Evolutionary conservation across 2,329 filamentous ascomycete genomes (phyloP), one percentile per base, ranked within the genome.

Genomic region (Apiospora arundinis): DNA sequence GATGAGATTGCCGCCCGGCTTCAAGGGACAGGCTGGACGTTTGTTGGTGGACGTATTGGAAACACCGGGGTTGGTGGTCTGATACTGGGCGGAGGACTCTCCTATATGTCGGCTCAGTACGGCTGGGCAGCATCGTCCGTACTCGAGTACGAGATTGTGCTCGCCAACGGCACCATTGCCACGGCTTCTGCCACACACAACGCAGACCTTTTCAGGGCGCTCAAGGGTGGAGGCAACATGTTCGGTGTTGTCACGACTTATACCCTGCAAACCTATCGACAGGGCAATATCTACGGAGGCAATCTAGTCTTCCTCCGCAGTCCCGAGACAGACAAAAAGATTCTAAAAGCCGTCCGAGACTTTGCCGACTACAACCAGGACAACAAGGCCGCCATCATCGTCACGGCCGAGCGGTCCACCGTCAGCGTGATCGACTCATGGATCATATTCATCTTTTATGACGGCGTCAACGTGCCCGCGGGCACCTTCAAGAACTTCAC

Each of bases 381-480:
- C 73, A 82, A 86, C 74, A 89, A 89, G 76, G 90, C 89, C 0
- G 88, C 85, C 7, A 85, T 92, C 56, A 91, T 91, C 72, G 81
- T 88, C 42, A 91, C 88, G 0, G 83, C 85, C 4, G 84, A 88
- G 73, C 82, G 85, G 23, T 82, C 83, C 2, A 77, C 79, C 2
- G 76, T 84, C 8, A 80, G 82, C 40, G 74, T 85, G 1, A 74
- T 89, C 69, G 83, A 90, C 73, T 82, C 85, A 7, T 90, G 88
- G 87, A 85, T 89, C 72, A 80, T 92, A 71, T 91, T 91, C 80
- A 78, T 90, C 49, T 91, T 91, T 81, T 91, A 91, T 77, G 88
- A 92, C 77, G 90, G 87, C 3, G 82, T 83, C 0, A 77, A 78
- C 28, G 85, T 86, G 0, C 89, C 89, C 0, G 77, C 81, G 0